These are phyloP conservation scores for Viola odorata DNA, from an alignment of 345 rosid genomes.

Conservation along the genomic window DNA sequence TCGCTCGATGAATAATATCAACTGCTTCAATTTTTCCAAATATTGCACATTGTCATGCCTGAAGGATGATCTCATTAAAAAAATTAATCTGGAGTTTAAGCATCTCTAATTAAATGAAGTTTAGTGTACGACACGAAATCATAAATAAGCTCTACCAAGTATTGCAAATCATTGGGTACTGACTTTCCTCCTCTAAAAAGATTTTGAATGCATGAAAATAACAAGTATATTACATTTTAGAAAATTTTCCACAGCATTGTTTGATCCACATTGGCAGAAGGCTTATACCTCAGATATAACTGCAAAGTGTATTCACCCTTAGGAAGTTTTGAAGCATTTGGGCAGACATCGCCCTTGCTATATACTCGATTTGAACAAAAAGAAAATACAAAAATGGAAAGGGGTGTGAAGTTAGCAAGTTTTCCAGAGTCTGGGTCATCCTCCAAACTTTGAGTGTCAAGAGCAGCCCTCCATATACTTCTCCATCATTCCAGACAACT, in stretches of 20 bases:
- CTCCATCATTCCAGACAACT: conserved; percentile 97
- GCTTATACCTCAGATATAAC: conserved; percentile 61
- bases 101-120: conserved; percentile 4
- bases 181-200: too few species aligned
- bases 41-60: conserved; percentile 91
- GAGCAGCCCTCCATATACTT: conserved; percentile 92
- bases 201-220: too few species aligned
- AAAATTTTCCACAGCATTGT: too few species aligned
- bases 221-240: too few species aligned
- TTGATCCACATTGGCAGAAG: conserved; percentile 1
- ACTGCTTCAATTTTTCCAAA: conserved; percentile 88
- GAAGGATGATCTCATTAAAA: conserved; percentile 30
- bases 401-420: conserved; percentile 68
- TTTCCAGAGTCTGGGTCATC: conserved; percentile 72
- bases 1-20: conserved; percentile 72
- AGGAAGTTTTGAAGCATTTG: conserved; percentile 68
- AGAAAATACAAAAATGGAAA: conserved; percentile 13
- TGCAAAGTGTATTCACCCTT: conserved; percentile 89
- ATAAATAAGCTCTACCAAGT: too few species aligned
- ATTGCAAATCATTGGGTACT: too few species aligned
- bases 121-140: not conserved
- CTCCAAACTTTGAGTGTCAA: conserved; percentile 88
- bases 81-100: conserved; percentile 16
- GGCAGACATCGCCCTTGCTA: conserved; percentile 88
- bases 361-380: conserved; percentile 56